Base-by-base conservation (phyloP, 1,284 basidiomycete genomes). In the Malassezia obtusa region DNA sequence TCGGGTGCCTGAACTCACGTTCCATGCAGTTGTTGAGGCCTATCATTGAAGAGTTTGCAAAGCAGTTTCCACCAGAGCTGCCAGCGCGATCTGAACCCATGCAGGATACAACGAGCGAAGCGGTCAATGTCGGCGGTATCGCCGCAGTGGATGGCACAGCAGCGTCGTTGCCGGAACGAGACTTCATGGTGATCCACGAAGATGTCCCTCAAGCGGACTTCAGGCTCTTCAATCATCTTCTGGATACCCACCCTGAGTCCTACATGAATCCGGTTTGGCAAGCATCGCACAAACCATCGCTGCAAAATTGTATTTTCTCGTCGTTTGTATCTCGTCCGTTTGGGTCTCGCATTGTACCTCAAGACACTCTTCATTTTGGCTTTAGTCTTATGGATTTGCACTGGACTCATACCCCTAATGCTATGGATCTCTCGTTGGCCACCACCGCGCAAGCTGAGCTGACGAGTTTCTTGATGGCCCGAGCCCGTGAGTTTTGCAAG, bases 371-470 rank as follows among this genome's bases (percentile, higher is more conserved):
- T 40, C 66, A 69, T 39, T 56, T 75, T 11, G 75, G 75, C 2
- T 67, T 75, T 52, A 71, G 65, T 35, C 58, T 75, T 33, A 76
- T 76, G 75, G 68, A 73, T 38, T 50, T 76, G 56, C 75, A 76
- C 48, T 76, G 75, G 75, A 64, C 66, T 15, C 67, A 70, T 38
- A 74, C 68, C 7, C 68, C 71, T 8, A 50, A 60, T 19, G 68
- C 67, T 51, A 58, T 61, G 11, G 61, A 63, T 3, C 58, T 68
- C 0, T 64, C 68, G 0, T 55, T 68, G 4, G 69, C 72, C 7
- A 73, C 71, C 1, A 64, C 71, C 33, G 74, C 75, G 3, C 74
- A 76, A 49, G 71, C 69, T 43, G 75, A 76, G 50, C 57, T 76
- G 14, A 64, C 68, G 37, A 63, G 67, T 1, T 76, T 76, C 61